Conservation (phyloP, 192 early-diverging fungal species). For the Thoreauomyces humboldtii region DNA sequence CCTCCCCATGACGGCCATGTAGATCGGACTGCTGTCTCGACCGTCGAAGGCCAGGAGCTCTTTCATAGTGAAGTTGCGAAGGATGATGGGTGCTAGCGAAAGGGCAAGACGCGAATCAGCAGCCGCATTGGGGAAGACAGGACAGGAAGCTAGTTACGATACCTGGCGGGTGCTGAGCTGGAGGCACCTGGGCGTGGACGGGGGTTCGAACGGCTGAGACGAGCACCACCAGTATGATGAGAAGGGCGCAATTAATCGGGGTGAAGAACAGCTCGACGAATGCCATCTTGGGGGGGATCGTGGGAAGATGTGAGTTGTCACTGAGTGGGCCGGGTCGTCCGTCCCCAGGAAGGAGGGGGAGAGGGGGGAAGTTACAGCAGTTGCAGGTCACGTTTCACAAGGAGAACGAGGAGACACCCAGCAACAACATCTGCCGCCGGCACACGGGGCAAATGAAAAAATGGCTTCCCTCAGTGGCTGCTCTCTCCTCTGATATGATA, state of each 20-base stretch:
- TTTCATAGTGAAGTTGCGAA: constrained; percentile 74
- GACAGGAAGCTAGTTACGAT: background rate
- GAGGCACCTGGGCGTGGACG: background rate
- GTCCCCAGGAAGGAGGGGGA: too few species aligned
- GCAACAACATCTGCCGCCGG: too few species aligned
- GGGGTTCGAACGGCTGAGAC: background rate
- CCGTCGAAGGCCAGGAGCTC: constrained; percentile 77
- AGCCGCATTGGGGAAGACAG: background rate
- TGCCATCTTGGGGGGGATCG: too few species aligned
- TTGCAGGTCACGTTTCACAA: too few species aligned
- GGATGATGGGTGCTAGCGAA: constrained; percentile 20
- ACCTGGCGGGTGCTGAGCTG: background rate
- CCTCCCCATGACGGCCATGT: constrained; percentile 77
- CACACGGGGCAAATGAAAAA: too few species aligned
- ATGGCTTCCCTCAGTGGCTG: too few species aligned
- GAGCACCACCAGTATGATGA: background rate
- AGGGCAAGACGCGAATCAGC: background rate
- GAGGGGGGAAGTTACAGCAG: too few species aligned
- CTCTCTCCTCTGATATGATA: too few species aligned
- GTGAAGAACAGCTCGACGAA: too few species aligned
- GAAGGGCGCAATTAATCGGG: background rate
- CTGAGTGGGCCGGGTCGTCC: too few species aligned
- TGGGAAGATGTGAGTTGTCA: too few species aligned
- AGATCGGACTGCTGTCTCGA: constrained; percentile 49
- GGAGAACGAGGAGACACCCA: too few species aligned